A percentile compares a stretch with the other conserved stretches of the same genome.
phyloP scores from a whole-genome alignment of 1,139 yeast genomes.

The Wickerhamiella infanticola region DNA sequence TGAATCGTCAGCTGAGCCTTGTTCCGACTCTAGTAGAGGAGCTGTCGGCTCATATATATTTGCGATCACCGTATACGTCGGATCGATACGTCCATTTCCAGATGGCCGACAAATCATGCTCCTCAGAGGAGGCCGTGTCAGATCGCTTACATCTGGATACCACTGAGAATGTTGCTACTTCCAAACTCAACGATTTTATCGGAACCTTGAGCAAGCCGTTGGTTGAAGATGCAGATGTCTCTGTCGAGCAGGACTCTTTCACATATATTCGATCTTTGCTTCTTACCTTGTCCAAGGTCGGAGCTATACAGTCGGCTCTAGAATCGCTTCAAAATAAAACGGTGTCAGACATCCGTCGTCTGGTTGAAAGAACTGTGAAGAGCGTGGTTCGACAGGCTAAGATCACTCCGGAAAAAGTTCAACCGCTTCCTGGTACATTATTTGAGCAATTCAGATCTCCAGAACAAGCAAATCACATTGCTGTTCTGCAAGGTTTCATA shows the following conservation, averaged over 20 bases:
- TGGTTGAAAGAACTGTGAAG: slow-evolving; percentile 47
- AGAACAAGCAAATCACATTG: slow-evolving; percentile 36
- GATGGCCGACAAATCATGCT: slow-evolving; percentile 14
- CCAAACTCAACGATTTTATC: slow-evolving; percentile 31
- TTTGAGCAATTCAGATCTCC: slow-evolving; percentile 16
- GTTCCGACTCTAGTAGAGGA: slow-evolving; percentile 68
- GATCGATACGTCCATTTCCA: slow-evolving; percentile 15
- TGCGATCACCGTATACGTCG: slow-evolving; percentile 33
- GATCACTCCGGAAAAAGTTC: slow-evolving; percentile 10
- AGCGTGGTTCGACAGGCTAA: slow-evolving; percentile 44
- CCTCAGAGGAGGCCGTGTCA: slow-evolving; percentile 19
- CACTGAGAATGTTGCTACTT: slow-evolving; percentile 17
- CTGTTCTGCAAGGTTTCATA: slow-evolving; percentile 53
- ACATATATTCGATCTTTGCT: slow-evolving; percentile 41
- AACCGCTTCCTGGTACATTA: slow-evolving; percentile 5
- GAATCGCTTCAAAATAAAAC: slow-evolving; percentile 37
- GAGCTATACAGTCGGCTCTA: slow-evolving; percentile 46
- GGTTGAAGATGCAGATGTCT: slow-evolving; percentile 7
- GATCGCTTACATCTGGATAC: slow-evolving; percentile 20
- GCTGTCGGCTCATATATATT: slow-evolving; percentile 53
- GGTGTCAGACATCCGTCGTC: slow-evolving; percentile 33
- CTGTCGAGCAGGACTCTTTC: slow-evolving; percentile 36
- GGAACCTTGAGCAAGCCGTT: slow-evolving; percentile 16
- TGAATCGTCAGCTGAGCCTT: slow-evolving; percentile 42
- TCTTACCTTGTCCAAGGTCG: slow-evolving; percentile 44